Base-by-base conservation (phyloP, 371 early-diverging fungal genomes). In the Choanephora cucurbitarum region DNA sequence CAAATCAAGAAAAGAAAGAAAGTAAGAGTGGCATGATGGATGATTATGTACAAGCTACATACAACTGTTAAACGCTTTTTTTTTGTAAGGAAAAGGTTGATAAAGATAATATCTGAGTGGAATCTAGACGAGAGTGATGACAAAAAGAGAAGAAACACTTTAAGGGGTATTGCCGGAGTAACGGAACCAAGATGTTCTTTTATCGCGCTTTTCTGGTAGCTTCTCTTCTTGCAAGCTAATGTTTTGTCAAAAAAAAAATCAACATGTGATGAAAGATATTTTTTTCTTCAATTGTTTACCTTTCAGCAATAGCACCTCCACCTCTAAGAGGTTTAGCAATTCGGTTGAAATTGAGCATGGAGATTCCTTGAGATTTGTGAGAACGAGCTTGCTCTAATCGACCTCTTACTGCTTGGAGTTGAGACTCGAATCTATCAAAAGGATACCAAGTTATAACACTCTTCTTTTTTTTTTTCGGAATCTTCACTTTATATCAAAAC, bases 311-410 rank as follows among this genome's bases (percentile, higher is more conserved):
- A 31, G 45, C 43, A 64, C 95, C 93, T 23, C 95, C 93, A 23
- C 96, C 96, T 51, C 94, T 85, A 45, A 96, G 69, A 33, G 96
- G 96, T 74, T 94, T 94, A 57, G 93, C 92, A 57, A 95, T 90
- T 52, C 91, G 72, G 51, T 87, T 86, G 46, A 92, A 91, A 68
- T 76, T 82, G 44, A 92, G 69, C 59, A 73, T 75, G 58, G 70
- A 77, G 31, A 69, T 65, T 24, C 72, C 51, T 37, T 82, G 75
- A 44, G 79, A 66, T 58, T 76, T 73, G 70, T 80, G 76, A 4
- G 76, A 67, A 71, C 86, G 76, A 55, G 87, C 85, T 68, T 89
- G 82, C 66, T 89, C 87, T 55, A 91, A 72, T 44, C 86, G 83
- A 54, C 91, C 92, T 57, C 89, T 75, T 61, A 88, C 77, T 37